Evolutionary conservation across 345 rosid species (phyloP).

Genomic region (Murraya koenigii): DNA sequence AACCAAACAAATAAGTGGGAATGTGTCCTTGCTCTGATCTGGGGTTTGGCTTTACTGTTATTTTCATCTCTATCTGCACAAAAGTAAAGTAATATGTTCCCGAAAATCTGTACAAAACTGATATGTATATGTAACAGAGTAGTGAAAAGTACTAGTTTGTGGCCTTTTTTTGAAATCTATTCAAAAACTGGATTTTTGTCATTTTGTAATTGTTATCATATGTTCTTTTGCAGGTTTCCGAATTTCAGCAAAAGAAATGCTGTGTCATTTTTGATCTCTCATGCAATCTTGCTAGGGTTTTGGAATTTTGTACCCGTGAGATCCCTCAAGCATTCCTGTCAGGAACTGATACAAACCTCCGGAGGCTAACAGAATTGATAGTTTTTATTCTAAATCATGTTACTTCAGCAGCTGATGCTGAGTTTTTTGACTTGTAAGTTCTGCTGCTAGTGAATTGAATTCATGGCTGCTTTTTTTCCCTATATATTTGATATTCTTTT

Average conservation of each 20-base stretch:
- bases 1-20: too few relatives aligned
- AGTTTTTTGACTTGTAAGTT: constrained; percentile 90
- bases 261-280: constrained; percentile 88
- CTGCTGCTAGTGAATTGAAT: not conserved
- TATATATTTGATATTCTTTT: not conserved
- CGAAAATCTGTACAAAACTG: not conserved
- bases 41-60: not conserved
- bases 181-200: too few relatives aligned
- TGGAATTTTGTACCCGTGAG: constrained; percentile 89
- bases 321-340: constrained; percentile 79
- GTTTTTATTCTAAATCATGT: constrained; percentile 79
- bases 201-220: constrained; percentile 14
- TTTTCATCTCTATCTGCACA: not conserved
- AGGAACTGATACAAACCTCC: constrained; percentile 86
- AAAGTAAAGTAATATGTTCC: not conserved
- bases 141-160: not conserved
- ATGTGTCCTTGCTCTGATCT: not conserved
- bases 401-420: constrained; percentile 81
- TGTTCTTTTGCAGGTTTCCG: constrained; percentile 51
- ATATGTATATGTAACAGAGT: too few relatives aligned
- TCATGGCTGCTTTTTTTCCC: not conserved
- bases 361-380: constrained; percentile 81
- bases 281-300: constrained; percentile 82
- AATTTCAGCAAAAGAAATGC: constrained; percentile 89
- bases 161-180: not conserved